phyloP scores from a whole-genome alignment of 805 yeast genomes.

The Allodekkera sacchari region DNA sequence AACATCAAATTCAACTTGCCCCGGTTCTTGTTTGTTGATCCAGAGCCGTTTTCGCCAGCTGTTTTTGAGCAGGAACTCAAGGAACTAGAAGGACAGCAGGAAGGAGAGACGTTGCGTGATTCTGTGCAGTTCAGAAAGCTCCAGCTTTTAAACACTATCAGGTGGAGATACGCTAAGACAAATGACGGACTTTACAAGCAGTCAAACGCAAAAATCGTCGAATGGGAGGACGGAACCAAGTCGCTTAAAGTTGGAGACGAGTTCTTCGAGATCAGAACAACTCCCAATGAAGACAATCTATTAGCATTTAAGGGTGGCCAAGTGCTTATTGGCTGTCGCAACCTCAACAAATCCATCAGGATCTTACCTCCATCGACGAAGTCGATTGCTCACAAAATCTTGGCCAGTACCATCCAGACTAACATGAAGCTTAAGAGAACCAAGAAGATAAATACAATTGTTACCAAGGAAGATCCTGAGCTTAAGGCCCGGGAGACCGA shows the following conservation, averaged over 20 bases:
- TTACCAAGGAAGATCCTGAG: constrained; percentile 58
- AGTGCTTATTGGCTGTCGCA: constrained; percentile 60
- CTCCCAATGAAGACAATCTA: constrained; percentile 61
- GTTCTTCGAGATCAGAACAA: constrained; percentile 66
- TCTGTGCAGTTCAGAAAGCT: constrained; percentile 24
- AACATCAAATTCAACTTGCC: constrained; percentile 58
- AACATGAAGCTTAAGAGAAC: constrained; percentile 36
- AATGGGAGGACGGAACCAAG: constrained; percentile 90
- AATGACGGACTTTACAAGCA: constrained; percentile 68
- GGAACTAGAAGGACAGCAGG: constrained; percentile 25
- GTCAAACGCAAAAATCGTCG: constrained; percentile 80
- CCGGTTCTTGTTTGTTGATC: constrained; percentile 71
- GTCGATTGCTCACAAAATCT: constrained; percentile 71
- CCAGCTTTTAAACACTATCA: constrained; percentile 52
- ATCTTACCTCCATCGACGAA: constrained; percentile 87
- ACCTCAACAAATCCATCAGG: constrained; percentile 56
- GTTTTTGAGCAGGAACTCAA: constrained; percentile 39
- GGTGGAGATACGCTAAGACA: constrained; percentile 88
- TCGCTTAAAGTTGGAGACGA: constrained; percentile 86
- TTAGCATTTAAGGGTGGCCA: constrained; percentile 67
- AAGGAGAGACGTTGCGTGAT: constrained; percentile 37
- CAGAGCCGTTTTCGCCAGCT: constrained; percentile 77
- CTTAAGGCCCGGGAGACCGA: constrained; percentile 59
- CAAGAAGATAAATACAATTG: constrained; percentile 41
- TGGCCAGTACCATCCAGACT: constrained; percentile 61